Base-by-base conservation (phyloP, 805 yeast genomes). In the Candida maris region DNA sequence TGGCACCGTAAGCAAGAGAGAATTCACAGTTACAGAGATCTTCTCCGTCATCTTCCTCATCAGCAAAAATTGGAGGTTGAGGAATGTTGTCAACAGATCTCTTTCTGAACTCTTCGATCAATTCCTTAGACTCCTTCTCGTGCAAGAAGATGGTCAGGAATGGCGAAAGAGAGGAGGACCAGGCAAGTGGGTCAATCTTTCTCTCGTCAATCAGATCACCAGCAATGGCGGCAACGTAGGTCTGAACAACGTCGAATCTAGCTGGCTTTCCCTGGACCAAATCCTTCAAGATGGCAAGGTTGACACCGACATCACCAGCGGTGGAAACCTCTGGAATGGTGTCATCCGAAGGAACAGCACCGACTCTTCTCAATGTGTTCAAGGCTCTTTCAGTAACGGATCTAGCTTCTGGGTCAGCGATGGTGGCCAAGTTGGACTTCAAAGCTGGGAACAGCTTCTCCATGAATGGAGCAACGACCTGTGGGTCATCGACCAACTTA, bases 351-450 rank as follows among this genome's bases (percentile, higher is more conserved):
- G 84, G 85, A 57, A 93, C 86, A 70, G 85, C 88, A 85, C 97
- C 98, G 59, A 93, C 98, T 81, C 98, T 88, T 79, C 84, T 88
- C 69, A 93, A 83, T 58, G 98, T 93, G 83, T 73, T 83, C 70
- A 91, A 77, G 66, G 95, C 99, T 77, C 97, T 89, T 63, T 77
- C 76, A 59, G 98, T 93, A 66, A 93, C 97, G 55, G 85, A 91
- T 77, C 99, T 91, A 57, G 98, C 98, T 77, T 93, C 99, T 68
- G 99, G 99, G 73, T 93, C 98, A 70, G 98, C 98, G 74, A 93
- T 89, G 76, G 85, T 87, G 64, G 85, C 73, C 75, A 82, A 80
- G 85, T 93, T 93, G 67, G 81, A 69, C 81, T 86, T 86, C 71
- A 93, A 78, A 63, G 96, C 85, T 67, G 99, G 99, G 77, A 87